These are phyloP conservation scores for Rubia balearica DNA, from an alignment of 305 asterid species.

Conservation along the genomic window DNA sequence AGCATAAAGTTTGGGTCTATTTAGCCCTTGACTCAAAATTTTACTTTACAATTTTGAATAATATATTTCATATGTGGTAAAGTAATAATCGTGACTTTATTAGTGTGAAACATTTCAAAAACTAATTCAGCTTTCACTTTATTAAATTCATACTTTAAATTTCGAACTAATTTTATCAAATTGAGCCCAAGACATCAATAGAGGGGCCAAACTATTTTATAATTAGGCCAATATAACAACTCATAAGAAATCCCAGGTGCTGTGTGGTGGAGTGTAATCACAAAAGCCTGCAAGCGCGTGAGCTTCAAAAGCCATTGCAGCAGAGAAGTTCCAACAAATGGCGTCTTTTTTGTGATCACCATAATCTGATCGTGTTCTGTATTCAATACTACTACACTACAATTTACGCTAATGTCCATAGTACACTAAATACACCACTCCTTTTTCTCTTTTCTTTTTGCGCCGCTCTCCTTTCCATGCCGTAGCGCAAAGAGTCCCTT, in stretches of 20 bases:
- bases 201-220: no score
- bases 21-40: no score
- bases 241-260: neutral
- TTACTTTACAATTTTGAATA: no score
- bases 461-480: conserved; percentile 7
- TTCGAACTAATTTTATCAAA: no score
- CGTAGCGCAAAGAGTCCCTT: conserved; percentile 1
- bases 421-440: neutral
- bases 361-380: neutral
- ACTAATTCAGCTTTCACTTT: no score
- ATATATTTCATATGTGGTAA: no score
- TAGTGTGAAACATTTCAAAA: no score
- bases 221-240: neutral
- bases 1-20: no score
- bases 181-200: no score
- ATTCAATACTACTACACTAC: neutral
- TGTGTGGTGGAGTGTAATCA: neutral
- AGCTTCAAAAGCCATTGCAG: neutral
- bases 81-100: no score
- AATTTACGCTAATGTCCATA: neutral
- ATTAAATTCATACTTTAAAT: no score
- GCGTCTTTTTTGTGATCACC: neutral
- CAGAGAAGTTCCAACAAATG: neutral
- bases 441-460: neutral
- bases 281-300: conserved; percentile 2